Evolutionary conservation across 768 basidiomycete species (phyloP).

Genomic region (Cystobasidiopsis lactophilus): DNA sequence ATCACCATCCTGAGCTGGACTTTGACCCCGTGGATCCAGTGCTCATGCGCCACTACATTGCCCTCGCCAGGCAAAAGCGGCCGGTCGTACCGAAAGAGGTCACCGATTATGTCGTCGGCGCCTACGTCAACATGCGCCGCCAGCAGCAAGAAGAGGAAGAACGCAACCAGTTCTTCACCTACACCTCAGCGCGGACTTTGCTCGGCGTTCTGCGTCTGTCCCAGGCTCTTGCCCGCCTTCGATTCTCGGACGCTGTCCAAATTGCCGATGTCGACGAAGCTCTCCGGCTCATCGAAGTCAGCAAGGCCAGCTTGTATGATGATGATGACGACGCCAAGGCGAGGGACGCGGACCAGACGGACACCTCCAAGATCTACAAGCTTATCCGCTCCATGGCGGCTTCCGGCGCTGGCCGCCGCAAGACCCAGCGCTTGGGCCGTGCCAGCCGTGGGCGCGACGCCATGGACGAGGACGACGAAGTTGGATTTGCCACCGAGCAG

Average conservation of each 20-base stretch:
- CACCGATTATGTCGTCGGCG: slow-evolving; percentile 79
- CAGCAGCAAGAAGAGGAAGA: slow-evolving; percentile 73
- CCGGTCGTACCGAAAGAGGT: slow-evolving; percentile 75
- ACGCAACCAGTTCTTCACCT: slow-evolving; percentile 68
- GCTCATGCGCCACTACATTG: slow-evolving; percentile 90
- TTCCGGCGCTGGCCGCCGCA: slow-evolving; percentile 2
- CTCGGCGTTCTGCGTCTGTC: slow-evolving; percentile 83
- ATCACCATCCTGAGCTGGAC: slow-evolving; percentile 62
- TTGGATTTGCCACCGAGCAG: slow-evolving; percentile 40
- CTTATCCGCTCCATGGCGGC: slow-evolving; percentile 67
- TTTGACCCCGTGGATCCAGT: slow-evolving; percentile 63
- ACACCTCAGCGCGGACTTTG: slow-evolving; percentile 87
- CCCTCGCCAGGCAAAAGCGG: slow-evolving; percentile 61
- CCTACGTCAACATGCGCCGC: slow-evolving; percentile 87
- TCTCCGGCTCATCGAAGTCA: slow-evolving; percentile 84
- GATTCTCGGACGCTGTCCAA: slow-evolving; percentile 58
- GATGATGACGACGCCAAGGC: slow-evolving; percentile 52
- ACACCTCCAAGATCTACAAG: slow-evolving; percentile 63
- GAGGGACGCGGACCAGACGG: slow-evolving; percentile 50
- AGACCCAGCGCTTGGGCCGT: slow-evolving; percentile 14
- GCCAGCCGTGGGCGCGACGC: slow-evolving; percentile 24
- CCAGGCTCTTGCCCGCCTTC: slow-evolving; percentile 79
- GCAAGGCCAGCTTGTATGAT: slow-evolving; percentile 72
- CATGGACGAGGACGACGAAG: slow-evolving; percentile 35
- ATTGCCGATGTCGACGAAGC: slow-evolving; percentile 88